Conservation (phyloP, 2,329 filamentous ascomycete species). For the Trichophaea hybrida region DNA sequence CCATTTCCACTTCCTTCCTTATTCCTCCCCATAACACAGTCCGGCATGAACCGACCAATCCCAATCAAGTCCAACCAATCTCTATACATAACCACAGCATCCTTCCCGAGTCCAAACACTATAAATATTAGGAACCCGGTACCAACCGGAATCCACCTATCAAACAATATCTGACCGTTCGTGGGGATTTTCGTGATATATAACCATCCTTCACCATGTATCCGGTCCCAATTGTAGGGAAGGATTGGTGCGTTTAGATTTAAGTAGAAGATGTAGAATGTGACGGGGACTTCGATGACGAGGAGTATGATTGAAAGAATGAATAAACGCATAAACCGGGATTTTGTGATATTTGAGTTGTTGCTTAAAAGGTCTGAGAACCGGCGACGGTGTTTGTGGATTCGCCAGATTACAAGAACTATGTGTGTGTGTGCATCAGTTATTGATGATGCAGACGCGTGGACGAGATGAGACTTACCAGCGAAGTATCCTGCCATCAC, state of each 20-base stretch:
- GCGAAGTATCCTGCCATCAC: slow-evolving; percentile 43
- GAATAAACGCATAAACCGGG: slow-evolving; percentile 48
- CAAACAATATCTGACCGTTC: slow-evolving; percentile 36
- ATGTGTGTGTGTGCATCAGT: slow-evolving; percentile 3
- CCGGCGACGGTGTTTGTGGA: slow-evolving; percentile 44
- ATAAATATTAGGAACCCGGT: slow-evolving; percentile 43
- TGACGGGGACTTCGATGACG: slow-evolving; percentile 40
- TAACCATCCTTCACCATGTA: slow-evolving; percentile 41
- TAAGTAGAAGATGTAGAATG: slow-evolving; percentile 38
- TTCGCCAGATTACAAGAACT: slow-evolving; percentile 47
- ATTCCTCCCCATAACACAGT: slow-evolving; percentile 9
- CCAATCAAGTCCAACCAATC: slow-evolving; percentile 29
- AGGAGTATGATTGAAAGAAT: slow-evolving; percentile 41
- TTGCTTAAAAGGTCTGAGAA: slow-evolving; percentile 43
- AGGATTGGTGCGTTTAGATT: slow-evolving; percentile 33
- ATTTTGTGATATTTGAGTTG: slow-evolving; percentile 39
- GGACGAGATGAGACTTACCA: slow-evolving; percentile 33
- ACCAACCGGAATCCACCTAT: slow-evolving; percentile 44
- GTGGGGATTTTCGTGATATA: slow-evolving; percentile 37
- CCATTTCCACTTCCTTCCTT: not conserved
- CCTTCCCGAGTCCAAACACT: slow-evolving; percentile 50
- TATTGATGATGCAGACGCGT: slow-evolving; percentile 12
- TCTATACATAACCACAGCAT: slow-evolving; percentile 44
- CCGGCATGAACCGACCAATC: slow-evolving; percentile 11
- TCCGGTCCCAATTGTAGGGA: slow-evolving; percentile 39